A percentile compares a stretch with the other conserved stretches of the same genome.
phyloP scores from a whole-genome alignment of 208 protist species.

The Leishmania tarentolae region DNA sequence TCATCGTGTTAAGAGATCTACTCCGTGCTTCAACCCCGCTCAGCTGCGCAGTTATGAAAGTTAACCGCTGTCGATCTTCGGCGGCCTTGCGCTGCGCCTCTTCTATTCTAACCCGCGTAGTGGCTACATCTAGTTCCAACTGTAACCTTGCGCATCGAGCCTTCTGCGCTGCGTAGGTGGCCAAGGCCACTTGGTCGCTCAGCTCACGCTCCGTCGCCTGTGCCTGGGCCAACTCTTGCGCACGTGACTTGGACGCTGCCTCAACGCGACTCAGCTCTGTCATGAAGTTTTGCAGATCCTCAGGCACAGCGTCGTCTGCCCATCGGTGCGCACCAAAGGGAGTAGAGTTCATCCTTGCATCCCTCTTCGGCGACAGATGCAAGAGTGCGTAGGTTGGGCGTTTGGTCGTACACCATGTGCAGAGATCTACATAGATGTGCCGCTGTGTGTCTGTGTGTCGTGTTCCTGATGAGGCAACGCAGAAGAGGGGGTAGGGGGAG shows the following conservation, averaged over 20 bases:
- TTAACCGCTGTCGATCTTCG: neutral
- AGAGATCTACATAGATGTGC: neutral
- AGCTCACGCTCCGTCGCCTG: conserved; percentile 7
- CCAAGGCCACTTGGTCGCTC: neutral
- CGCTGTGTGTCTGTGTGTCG: neutral
- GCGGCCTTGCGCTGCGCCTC: neutral
- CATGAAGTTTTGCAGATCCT: conserved; percentile 22
- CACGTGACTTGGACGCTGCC: neutral
- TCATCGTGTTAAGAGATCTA: neutral
- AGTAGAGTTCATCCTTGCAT: neutral
- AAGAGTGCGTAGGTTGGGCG: neutral
- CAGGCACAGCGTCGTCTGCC: neutral
- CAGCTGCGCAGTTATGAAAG: neutral
- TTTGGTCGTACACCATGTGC: neutral
- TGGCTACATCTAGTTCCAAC: conserved; percentile 5
- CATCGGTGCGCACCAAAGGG: neutral
- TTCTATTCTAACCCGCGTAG: conserved; percentile 1
- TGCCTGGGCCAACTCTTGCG: conserved; percentile 11
- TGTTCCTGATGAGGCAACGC: neutral
- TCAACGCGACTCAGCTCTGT: conserved; percentile 32
- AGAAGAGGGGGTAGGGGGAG: too few species aligned
- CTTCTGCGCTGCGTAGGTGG: neutral
- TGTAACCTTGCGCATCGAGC: conserved; percentile 22
- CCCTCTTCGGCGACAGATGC: neutral
- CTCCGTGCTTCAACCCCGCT: neutral